A percentile compares a stretch with the other conserved stretches of the same genome.
Evolutionary conservation across 345 rosid species (phyloP).

Genomic region (Acer saccharum): DNA sequence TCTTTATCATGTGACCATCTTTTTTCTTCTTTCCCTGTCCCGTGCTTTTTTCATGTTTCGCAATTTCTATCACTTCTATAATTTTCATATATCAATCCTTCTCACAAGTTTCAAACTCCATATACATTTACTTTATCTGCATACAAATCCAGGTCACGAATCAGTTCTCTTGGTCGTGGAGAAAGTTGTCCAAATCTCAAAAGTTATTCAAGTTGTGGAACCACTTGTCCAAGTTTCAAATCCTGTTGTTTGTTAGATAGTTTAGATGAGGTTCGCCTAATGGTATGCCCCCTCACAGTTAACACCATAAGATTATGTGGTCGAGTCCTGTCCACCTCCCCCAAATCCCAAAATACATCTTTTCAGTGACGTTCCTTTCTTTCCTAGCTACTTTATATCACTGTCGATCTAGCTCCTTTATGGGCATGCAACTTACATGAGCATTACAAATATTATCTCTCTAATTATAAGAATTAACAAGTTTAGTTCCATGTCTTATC

Average conservation of each 20-base stretch:
- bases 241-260: not conserved
- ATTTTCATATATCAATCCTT: not conserved
- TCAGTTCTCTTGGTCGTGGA: not conserved
- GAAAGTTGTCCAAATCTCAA: not conserved
- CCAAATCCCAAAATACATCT: not conserved
- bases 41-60: not conserved
- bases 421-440: conserved; percentile 10
- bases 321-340: no score
- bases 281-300: no score
- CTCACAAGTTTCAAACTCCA: not conserved
- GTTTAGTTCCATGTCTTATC: not conserved
- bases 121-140: not conserved
- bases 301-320: no score
- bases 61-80: not conserved
- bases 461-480: conserved; percentile 6
- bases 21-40: not conserved
- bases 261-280: no score
- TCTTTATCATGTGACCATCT: not conserved
- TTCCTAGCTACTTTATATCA: not conserved
- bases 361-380: not conserved
- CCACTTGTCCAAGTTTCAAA: not conserved
- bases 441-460: conserved; percentile 6
- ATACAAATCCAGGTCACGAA: not conserved
- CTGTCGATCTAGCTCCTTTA: not conserved
- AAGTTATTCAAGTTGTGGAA: not conserved